Evolutionary conservation across 805 yeast species (phyloP), one percentile per base, ranked within the genome.

Genomic region (Wickerhamiella galacta): DNA sequence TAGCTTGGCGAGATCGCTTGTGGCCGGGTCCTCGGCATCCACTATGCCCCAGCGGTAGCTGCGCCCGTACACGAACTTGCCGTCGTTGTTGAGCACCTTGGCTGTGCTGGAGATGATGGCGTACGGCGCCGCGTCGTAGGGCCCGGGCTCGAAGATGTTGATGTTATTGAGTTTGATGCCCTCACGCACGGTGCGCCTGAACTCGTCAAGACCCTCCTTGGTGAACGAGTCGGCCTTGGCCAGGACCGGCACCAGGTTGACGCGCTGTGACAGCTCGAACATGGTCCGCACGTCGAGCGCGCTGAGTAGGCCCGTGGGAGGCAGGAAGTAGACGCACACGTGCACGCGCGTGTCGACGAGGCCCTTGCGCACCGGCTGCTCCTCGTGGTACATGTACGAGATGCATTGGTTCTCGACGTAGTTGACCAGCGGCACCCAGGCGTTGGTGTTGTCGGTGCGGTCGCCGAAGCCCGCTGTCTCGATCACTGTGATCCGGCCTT

Each of bases 381-480:
- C 90, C 52, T 83, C 95, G 54, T 80, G 94, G 53, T 78, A 78
- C 87, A 83, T 77, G 53, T 59, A 82, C 16, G 77, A 66, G 48
- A 76, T 83, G 50, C 81, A 90, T 60, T 83, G 95, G 51, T 81
- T 92, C 54, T 83, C 94, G 41, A 85, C 72, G 54, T 81, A 85
- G 54, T 81, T 93, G 39, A 78, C 64, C 45, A 82, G 68, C 24
- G 94, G 82, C 38, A 74, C 75, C 92, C 93, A 82, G 28, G 90
- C 66, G 52, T 77, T 75, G 48, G 66, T 68, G 58, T 83, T 85
- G 60, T 83, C 77, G 42, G 82, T 77, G 53, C 76, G 78, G 52
- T 81, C 92, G 39, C 95, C 95, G 53, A 82, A 81, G 1, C 95
- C 95, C 6, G 94, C 94, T 2, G 95, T 81, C 56, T 83, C 95